These are phyloP conservation scores for Trichomonascus vanleenenianus DNA, from an alignment of 805 yeast species.

Conservation along the genomic window DNA sequence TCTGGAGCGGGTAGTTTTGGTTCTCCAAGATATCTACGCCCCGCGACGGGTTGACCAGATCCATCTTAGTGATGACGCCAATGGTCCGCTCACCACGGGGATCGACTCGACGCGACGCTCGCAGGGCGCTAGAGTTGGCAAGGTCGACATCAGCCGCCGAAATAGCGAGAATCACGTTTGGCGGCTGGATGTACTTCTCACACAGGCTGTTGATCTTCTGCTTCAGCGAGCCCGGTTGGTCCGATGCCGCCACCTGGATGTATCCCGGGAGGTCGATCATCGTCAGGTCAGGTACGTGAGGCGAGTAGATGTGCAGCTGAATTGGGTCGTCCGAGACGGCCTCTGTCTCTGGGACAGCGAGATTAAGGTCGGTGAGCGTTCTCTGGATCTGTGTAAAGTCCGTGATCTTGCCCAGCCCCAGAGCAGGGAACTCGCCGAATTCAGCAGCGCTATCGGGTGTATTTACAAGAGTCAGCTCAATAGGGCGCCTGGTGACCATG, in stretches of 20 bases:
- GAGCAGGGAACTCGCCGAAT: constrained; percentile 87
- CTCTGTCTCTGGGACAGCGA: constrained; percentile 82
- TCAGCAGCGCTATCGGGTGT: constrained; percentile 77
- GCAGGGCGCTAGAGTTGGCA: constrained; percentile 89
- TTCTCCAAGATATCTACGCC: constrained; percentile 68
- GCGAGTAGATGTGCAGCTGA: constrained; percentile 83
- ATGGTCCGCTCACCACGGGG: constrained; percentile 94
- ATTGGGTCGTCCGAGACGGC: constrained; percentile 92
- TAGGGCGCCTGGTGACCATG: constrained; percentile 98
- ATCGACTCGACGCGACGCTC: constrained; percentile 84
- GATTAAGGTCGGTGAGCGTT: constrained; percentile 76
- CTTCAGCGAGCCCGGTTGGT: constrained; percentile 83
- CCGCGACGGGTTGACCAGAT: constrained; percentile 68
- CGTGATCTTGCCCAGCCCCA: constrained; percentile 71
- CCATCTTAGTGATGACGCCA: constrained; percentile 93
- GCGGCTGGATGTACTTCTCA: constrained; percentile 77
- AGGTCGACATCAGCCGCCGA: constrained; percentile 97
- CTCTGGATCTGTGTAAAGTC: constrained; percentile 86
- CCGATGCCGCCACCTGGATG: constrained; percentile 93
- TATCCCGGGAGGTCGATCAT: constrained; percentile 96
- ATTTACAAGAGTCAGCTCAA: constrained; percentile 86
- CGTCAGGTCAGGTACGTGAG: constrained; percentile 85
- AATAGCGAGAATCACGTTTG: constrained; percentile 91
- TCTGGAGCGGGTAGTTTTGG: constrained; percentile 76
- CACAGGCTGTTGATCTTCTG: constrained; percentile 72